These are phyloP conservation scores for Cordyceps javanica DNA, from an alignment of 2,329 filamentous ascomycete species.

Conservation along the genomic window DNA sequence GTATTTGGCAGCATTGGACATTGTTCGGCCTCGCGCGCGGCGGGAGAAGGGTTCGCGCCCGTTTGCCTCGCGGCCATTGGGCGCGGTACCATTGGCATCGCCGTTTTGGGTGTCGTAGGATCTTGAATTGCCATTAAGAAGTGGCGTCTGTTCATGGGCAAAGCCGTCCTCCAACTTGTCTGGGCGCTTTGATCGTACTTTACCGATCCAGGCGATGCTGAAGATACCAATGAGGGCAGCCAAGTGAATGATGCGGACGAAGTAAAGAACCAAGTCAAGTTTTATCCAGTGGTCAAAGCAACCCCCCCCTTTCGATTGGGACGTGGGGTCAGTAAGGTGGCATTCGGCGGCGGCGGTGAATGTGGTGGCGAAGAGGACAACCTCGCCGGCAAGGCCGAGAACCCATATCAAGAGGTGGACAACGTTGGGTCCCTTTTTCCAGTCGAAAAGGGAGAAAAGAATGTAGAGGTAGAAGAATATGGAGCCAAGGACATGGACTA, in stretches of 20 bases:
- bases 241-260: constrained; percentile 63
- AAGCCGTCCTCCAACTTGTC: constrained; percentile 33
- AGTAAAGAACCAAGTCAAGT: constrained; percentile 59
- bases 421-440: constrained; percentile 70
- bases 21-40: constrained; percentile 29
- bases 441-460: constrained; percentile 80
- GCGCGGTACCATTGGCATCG: constrained; percentile 16
- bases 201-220: constrained; percentile 35
- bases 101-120: constrained; percentile 31
- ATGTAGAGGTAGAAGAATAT: constrained; percentile 85
- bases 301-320: constrained; percentile 18
- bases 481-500: constrained; percentile 77
- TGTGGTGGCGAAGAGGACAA: constrained; percentile 63
- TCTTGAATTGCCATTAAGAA: constrained; percentile 44
- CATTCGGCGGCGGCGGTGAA: constrained; percentile 60
- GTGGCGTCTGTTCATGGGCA: constrained; percentile 54
- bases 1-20: constrained; percentile 33
- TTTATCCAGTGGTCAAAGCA: constrained; percentile 35
- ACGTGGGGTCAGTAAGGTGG: constrained; percentile 48
- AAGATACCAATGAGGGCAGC: constrained; percentile 49
- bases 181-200: constrained; percentile 32
- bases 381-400: constrained; percentile 65
- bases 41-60: constrained; percentile 22
- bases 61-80: constrained; percentile 4
- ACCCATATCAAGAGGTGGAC: constrained; percentile 78